Evolutionary conservation across 2,329 filamentous ascomycete genomes (phyloP).

Genomic region (Xylaria sp.): DNA sequence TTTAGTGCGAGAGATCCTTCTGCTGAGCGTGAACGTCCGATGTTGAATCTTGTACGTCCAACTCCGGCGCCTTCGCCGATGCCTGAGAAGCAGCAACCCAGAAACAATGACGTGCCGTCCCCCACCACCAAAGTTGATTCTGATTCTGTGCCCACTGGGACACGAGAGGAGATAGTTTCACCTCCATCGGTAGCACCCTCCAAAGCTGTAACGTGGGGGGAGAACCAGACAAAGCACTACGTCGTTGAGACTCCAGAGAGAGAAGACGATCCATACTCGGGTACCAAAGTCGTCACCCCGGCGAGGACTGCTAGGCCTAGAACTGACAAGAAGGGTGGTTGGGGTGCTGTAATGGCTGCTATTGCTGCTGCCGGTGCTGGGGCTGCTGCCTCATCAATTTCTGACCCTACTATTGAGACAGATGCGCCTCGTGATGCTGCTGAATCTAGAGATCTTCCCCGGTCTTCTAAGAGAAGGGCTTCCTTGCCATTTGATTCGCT

Average conservation of each 20-base stretch:
- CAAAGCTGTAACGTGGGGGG: conserved; percentile 72
- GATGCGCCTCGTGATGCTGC: conserved; percentile 36
- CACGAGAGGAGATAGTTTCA: conserved; percentile 58
- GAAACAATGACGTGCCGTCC: conserved; percentile 16
- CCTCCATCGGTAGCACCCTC: conserved; percentile 58
- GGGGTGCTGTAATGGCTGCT: conserved; percentile 65
- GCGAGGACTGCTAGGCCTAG: conserved; percentile 47
- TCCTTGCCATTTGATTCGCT: conserved; percentile 54
- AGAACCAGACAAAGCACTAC: conserved; percentile 73
- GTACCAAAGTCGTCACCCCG: conserved; percentile 47
- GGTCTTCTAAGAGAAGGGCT: conserved; percentile 48
- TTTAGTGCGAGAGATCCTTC: conserved; percentile 64
- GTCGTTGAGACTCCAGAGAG: conserved; percentile 69
- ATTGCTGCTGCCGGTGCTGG: conserved; percentile 57
- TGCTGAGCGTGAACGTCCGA: conserved; percentile 65
- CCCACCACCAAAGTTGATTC: conserved; percentile 41
- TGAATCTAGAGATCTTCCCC: conserved; percentile 39
- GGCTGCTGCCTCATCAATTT: conserved; percentile 46
- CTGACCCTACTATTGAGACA: conserved; percentile 34
- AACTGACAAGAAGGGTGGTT: conserved; percentile 57
- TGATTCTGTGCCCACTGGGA: conserved; percentile 53
- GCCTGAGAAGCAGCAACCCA: conserved; percentile 55
- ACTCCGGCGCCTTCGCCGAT: conserved; percentile 66
- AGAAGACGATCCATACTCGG: conserved; percentile 47
- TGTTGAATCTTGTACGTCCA: conserved; percentile 70